Conservation (phyloP, 768 basidiomycete species). For the Rossbeevera mucosa region DNA sequence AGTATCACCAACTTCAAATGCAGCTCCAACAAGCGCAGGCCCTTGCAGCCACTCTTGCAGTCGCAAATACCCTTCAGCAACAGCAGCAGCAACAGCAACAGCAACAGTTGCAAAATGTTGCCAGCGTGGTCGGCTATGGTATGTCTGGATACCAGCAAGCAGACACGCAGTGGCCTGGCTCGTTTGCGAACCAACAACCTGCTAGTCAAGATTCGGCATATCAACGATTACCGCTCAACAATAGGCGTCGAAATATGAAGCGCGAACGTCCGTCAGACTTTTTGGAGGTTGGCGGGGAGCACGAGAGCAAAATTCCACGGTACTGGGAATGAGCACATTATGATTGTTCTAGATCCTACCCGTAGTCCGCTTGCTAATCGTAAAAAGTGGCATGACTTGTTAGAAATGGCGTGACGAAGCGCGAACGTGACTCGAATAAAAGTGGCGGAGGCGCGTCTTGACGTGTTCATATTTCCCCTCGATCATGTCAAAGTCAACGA, state of each 20-base stretch:
- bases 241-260: slow-evolving; percentile 71
- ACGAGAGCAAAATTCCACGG: slow-evolving; percentile 59
- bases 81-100: slow-evolving; percentile 44
- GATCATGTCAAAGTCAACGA: slow-evolving; percentile 48
- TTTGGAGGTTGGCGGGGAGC: slow-evolving; percentile 63
- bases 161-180: slow-evolving; percentile 39
- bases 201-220: slow-evolving; percentile 79
- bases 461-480: neutral
- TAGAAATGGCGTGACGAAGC: slow-evolving; percentile 13
- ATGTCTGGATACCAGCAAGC: slow-evolving; percentile 42
- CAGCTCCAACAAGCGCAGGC: slow-evolving; percentile 78
- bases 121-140: slow-evolving; percentile 35
- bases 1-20: slow-evolving; percentile 75
- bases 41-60: slow-evolving; percentile 59
- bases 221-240: slow-evolving; percentile 78
- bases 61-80: slow-evolving; percentile 51
- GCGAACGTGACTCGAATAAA: slow-evolving; percentile 26
- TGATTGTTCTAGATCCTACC: neutral
- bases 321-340: slow-evolving; percentile 67
- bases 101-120: slow-evolving; percentile 35
- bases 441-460: slow-evolving; percentile 13
- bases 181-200: slow-evolving; percentile 60
- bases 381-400: slow-evolving; percentile 13
- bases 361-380: too few relatives aligned
- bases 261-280: slow-evolving; percentile 83